A percentile compares a stretch with the other conserved stretches of the same genome.
Evolutionary conservation across 2,329 filamentous ascomycete genomes (phyloP).

Genomic region (Pestalotiopsis sp.): DNA sequence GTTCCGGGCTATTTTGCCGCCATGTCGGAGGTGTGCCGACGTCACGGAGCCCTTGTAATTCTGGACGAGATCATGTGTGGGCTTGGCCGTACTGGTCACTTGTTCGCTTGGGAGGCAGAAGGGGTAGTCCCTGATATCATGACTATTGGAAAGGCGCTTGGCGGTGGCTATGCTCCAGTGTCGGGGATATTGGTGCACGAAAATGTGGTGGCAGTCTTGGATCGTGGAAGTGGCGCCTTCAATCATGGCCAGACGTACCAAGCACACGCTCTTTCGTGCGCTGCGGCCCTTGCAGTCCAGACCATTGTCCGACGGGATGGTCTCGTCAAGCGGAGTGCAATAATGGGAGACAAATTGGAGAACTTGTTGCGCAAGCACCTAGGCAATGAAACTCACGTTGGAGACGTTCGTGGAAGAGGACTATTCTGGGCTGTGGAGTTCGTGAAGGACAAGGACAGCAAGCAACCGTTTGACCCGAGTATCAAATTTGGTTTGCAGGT

Average conservation of each 20-base stretch:
- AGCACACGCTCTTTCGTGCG: constrained; percentile 39
- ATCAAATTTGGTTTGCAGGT: not conserved
- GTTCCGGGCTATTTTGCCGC: constrained; percentile 65
- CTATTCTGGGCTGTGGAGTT: constrained; percentile 48
- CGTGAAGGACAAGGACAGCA: constrained; percentile 14
- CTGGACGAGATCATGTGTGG: constrained; percentile 67
- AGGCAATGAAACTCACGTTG: not conserved
- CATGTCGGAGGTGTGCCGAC: constrained; percentile 64
- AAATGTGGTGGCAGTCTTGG: constrained; percentile 49
- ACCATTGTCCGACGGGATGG: constrained; percentile 35
- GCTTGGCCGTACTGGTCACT: constrained; percentile 49
- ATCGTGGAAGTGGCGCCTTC: constrained; percentile 45
- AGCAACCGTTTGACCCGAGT: not conserved
- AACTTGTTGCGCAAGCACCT: constrained; percentile 29
- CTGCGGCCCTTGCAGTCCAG: constrained; percentile 42
- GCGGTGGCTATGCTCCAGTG: constrained; percentile 62
- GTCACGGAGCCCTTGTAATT: constrained; percentile 66
- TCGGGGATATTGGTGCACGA: constrained; percentile 58
- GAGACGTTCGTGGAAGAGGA: constrained; percentile 40
- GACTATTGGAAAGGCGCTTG: constrained; percentile 64
- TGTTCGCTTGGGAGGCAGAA: constrained; percentile 58
- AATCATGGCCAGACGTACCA: constrained; percentile 63
- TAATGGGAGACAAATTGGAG: constrained; percentile 32
- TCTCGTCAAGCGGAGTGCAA: constrained; percentile 36
- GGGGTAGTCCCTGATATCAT: constrained; percentile 59